Evolutionary conservation across 2,329 filamentous ascomycete genomes (phyloP).

Genomic region (Aspergillus brunneoviolaceus): DNA sequence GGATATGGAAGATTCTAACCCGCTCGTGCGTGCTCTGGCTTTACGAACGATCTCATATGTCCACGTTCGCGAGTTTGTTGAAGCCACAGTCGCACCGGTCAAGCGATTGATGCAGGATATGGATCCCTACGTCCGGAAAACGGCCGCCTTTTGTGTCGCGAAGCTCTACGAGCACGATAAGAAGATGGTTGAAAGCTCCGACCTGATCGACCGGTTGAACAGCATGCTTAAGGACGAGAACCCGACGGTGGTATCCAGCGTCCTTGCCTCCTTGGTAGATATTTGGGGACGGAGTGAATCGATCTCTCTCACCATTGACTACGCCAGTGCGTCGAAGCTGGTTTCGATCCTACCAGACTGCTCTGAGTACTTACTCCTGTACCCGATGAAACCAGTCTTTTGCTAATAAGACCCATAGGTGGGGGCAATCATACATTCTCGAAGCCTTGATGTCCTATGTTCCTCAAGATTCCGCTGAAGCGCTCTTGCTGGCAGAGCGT

Average conservation of each 20-base stretch:
- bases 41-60: slow-evolving; percentile 96
- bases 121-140: slow-evolving; percentile 97
- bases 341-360: slow-evolving; percentile 94
- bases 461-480: slow-evolving; percentile 85
- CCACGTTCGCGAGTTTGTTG: slow-evolving; percentile 92
- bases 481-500: slow-evolving; percentile 83
- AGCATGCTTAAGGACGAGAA: slow-evolving; percentile 90
- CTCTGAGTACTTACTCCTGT: slow-evolving; percentile 71
- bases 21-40: slow-evolving; percentile 85
- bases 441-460: slow-evolving; percentile 98
- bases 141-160: slow-evolving; percentile 91
- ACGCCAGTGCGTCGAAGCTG: slow-evolving; percentile 95
- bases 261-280: slow-evolving; percentile 86
- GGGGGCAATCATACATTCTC: slow-evolving; percentile 98
- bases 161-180: slow-evolving; percentile 97
- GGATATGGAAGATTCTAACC: slow-evolving; percentile 93
- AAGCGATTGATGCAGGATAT: slow-evolving; percentile 79
- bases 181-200: slow-evolving; percentile 82
- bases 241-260: slow-evolving; percentile 93
- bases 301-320: slow-evolving; percentile 97
- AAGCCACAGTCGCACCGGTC: slow-evolving; percentile 80
- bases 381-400: not conserved
- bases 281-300: slow-evolving; percentile 98
- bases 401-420: slow-evolving; percentile 55
- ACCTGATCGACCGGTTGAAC: slow-evolving; percentile 90